Percentiles rank a stretch among this genome's conserved stretches.
phyloP scores from a whole-genome alignment of 1,284 basidiomycete species.

The Heliocybe sulcata region DNA sequence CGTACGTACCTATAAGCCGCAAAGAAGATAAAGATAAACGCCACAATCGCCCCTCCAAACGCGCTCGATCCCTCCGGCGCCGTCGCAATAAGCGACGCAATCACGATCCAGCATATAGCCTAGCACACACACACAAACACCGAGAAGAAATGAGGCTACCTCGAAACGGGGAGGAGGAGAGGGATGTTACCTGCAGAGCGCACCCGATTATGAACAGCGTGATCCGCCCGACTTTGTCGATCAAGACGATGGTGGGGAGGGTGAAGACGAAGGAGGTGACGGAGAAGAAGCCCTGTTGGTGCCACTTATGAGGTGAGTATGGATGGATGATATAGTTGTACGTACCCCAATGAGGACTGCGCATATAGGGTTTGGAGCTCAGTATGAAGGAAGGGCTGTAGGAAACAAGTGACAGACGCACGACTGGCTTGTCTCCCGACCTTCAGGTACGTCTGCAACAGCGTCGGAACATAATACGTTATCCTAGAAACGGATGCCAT shows the following conservation, averaged over 20 bases:
- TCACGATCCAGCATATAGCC: neutral
- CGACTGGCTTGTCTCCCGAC: neutral
- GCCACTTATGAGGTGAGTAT: neutral
- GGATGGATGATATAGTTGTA: no score
- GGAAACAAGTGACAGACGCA: no score
- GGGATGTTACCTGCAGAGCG: neutral
- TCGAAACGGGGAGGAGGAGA: no score
- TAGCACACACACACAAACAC: no score
- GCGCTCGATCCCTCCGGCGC: neutral
- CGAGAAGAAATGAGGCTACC: neutral
- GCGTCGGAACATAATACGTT: neutral
- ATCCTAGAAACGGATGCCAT: neutral
- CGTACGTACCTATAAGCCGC: neutral
- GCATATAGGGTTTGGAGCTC: neutral
- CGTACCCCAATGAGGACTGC: neutral
- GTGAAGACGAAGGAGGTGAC: slow-evolving; percentile 2
- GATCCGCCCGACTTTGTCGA: neutral
- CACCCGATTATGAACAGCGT: neutral
- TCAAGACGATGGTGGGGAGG: neutral
- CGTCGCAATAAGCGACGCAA: neutral
- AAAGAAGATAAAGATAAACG: slow-evolving; percentile 1
- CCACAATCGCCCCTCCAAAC: neutral
- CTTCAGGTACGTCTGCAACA: neutral
- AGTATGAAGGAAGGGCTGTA: neutral
- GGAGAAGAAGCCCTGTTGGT: neutral